phyloP scores from a whole-genome alignment of 2,329 filamentous ascomycete genomes.

The Sporothrix brunneoviolacea region DNA sequence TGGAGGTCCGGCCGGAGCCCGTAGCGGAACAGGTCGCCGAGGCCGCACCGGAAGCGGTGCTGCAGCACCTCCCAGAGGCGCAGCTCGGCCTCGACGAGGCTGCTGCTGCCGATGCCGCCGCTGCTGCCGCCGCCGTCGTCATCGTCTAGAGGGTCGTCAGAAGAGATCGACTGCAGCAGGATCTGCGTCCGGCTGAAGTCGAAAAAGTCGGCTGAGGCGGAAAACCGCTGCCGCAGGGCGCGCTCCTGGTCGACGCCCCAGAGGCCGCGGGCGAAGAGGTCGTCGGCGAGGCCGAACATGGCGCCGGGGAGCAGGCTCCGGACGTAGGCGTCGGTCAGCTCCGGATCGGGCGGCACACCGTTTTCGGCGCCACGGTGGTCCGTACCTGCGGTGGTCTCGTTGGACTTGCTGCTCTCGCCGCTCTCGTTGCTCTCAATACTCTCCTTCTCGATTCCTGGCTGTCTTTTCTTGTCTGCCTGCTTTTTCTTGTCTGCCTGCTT shows the following conservation, averaged over 20 bases:
- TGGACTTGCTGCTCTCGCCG: background rate
- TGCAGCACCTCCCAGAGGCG: slow-evolving; percentile 15
- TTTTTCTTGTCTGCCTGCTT: background rate
- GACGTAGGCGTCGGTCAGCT: slow-evolving; percentile 5
- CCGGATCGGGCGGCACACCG: background rate
- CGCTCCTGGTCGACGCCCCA: slow-evolving; percentile 14
- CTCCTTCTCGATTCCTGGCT: background rate
- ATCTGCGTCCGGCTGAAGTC: no score
- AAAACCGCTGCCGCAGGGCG: background rate
- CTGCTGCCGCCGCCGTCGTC: background rate
- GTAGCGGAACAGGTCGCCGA: slow-evolving; percentile 19
- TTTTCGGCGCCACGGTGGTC: no score
- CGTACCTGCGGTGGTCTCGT: background rate
- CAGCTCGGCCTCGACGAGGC: slow-evolving; percentile 11
- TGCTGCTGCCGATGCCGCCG: background rate
- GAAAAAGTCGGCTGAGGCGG: background rate
- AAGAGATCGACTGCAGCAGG: no score
- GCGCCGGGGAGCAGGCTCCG: slow-evolving; percentile 12
- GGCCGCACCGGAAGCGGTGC: slow-evolving; percentile 15
- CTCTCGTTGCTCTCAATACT: background rate
- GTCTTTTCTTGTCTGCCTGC: background rate
- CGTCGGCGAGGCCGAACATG: slow-evolving; percentile 14
- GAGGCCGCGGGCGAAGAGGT: slow-evolving; percentile 9
- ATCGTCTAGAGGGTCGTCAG: no score
- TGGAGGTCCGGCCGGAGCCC: slow-evolving; percentile 12